Evolutionary conservation across 1,284 basidiomycete species (phyloP).

Genomic region (Malassezia yamatoensis): DNA sequence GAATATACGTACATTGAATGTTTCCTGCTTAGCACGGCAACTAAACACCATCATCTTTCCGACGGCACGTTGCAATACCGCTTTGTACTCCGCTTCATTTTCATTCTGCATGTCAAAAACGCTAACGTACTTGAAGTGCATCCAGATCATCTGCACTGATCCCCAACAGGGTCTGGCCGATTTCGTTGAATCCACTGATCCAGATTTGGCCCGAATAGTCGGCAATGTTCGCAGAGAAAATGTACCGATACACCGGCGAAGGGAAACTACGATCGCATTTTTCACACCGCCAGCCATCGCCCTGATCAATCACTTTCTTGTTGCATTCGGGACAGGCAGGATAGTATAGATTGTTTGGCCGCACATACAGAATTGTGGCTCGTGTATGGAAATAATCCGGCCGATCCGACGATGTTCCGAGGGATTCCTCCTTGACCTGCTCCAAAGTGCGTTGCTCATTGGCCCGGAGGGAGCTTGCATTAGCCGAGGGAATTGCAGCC

Average conservation of each 20-base stretch:
- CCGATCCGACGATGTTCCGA: constrained; percentile 67
- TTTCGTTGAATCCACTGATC: constrained; percentile 93
- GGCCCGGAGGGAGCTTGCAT: constrained; percentile 34
- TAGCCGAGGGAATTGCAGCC: constrained; percentile 20
- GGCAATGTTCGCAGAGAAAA: constrained; percentile 74
- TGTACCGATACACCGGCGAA: constrained; percentile 78
- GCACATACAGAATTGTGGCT: constrained; percentile 83
- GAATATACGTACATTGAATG: constrained; percentile 29
- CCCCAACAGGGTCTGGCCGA: constrained; percentile 63
- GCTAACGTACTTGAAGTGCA: constrained; percentile 56
- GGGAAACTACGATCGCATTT: constrained; percentile 71
- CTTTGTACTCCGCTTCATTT: constrained; percentile 59
- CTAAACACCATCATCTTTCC: constrained; percentile 71
- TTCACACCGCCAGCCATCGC: constrained; percentile 76
- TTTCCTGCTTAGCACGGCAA: constrained; percentile 64
- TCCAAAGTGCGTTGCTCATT: constrained; percentile 57
- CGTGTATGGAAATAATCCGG: constrained; percentile 69
- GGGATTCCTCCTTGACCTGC: constrained; percentile 69
- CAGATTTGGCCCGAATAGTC: constrained; percentile 82
- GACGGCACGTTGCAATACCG: constrained; percentile 59
- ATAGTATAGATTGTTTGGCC: constrained; percentile 73
- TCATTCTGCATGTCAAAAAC: constrained; percentile 53
- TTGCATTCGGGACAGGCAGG: constrained; percentile 82
- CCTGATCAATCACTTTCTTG: constrained; percentile 75
- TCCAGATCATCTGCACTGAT: constrained; percentile 71